Conservation (phyloP, 805 yeast genomes). For the Torulaspora maleeae region DNA sequence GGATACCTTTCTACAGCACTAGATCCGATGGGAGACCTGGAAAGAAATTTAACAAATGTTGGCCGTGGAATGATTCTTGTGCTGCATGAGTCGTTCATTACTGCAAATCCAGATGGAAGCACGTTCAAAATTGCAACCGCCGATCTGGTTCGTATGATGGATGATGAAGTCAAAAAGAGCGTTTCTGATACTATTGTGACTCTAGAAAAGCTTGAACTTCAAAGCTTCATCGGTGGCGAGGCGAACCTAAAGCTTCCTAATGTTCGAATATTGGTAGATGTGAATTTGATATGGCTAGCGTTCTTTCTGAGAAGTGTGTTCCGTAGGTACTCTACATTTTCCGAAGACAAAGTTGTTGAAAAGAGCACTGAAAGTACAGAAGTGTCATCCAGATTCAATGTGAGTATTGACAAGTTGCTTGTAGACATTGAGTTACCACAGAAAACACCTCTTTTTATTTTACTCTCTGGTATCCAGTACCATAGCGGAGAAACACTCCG, state of each 20-base stretch:
- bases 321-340: slow-evolving; percentile 9
- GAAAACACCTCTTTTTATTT: slow-evolving; percentile 23
- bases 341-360: neutral
- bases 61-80: slow-evolving; percentile 26
- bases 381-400: neutral
- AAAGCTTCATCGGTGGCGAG: neutral
- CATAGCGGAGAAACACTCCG: slow-evolving; percentile 4
- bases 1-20: slow-evolving; percentile 20
- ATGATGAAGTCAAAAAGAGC: slow-evolving; percentile 9
- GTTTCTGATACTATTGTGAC: slow-evolving; percentile 19
- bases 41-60: slow-evolving; percentile 20
- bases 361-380: neutral
- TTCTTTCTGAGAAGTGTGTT: slow-evolving; percentile 21
- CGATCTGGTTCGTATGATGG: slow-evolving; percentile 25
- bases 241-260: slow-evolving; percentile 18
- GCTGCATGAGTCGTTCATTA: slow-evolving; percentile 22
- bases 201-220: slow-evolving; percentile 15
- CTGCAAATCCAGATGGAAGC: slow-evolving; percentile 8
- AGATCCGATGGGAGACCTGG: slow-evolving; percentile 23
- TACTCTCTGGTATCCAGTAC: slow-evolving; percentile 12
- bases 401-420: slow-evolving; percentile 19
- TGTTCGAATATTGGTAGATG: slow-evolving; percentile 27
- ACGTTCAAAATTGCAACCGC: slow-evolving; percentile 18
- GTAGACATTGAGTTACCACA: slow-evolving; percentile 29
- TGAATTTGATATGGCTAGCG: slow-evolving; percentile 29